Conservation (phyloP, 164 flowering plant genomes). For the Malania oleifera region DNA sequence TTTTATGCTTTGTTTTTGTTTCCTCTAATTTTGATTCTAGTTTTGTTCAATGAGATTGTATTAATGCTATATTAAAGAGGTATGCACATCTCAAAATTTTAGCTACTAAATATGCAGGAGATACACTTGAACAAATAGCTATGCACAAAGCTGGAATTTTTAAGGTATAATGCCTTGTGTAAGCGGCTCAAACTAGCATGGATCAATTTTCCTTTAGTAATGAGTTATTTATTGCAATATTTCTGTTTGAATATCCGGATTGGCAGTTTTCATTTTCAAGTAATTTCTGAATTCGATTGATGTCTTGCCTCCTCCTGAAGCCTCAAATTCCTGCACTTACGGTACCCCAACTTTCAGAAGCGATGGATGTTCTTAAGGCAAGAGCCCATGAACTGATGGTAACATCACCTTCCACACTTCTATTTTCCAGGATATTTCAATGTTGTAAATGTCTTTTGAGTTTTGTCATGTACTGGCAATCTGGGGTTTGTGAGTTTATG, state of each 20-base stretch:
- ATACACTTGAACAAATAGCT: slow-evolving; percentile 75
- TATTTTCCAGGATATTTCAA: not conserved
- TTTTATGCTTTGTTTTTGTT: not conserved
- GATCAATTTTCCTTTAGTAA: slow-evolving; percentile 3
- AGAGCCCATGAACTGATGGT: slow-evolving; percentile 56
- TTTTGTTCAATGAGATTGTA: no score
- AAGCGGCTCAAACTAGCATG: slow-evolving; percentile 4
- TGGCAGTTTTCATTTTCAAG: slow-evolving; percentile 34
- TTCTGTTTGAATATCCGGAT: slow-evolving; percentile 14
- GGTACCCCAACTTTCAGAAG: slow-evolving; percentile 69
- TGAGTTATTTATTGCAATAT: slow-evolving; percentile 15
- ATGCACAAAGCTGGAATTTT: slow-evolving; percentile 90
- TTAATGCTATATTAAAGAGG: no score
- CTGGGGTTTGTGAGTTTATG: no score
- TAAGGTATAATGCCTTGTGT: slow-evolving; percentile 45
- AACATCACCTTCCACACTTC: slow-evolving; percentile 4
- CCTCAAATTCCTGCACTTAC: slow-evolving; percentile 80
- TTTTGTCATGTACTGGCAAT: no score
- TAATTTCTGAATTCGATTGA: slow-evolving; percentile 46
- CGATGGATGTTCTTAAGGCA: slow-evolving; percentile 70
- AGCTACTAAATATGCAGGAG: slow-evolving; percentile 65
- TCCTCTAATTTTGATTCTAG: not conserved
- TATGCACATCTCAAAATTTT: no score
- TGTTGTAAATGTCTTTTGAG: not conserved
- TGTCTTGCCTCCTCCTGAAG: slow-evolving; percentile 57